Percentiles rank a stretch among this genome's conserved stretches.
Evolutionary conservation across 768 basidiomycete species (phyloP).

Genomic region (Scleroderma bovista): DNA sequence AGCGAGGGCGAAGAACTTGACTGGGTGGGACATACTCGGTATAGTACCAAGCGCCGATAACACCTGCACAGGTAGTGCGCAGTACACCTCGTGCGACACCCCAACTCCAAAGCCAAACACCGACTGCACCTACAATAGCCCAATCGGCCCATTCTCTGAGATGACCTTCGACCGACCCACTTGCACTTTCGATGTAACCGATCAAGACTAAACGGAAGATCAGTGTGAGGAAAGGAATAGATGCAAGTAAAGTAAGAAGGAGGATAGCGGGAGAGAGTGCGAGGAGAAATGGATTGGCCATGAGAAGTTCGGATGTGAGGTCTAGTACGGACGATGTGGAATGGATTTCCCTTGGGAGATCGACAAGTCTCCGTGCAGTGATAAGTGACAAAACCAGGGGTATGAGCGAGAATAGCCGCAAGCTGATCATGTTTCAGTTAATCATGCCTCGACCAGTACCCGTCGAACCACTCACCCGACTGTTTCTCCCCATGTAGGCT

Average conservation of each 20-base stretch:
- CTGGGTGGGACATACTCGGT: constrained; percentile 40
- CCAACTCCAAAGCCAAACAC: constrained; percentile 70
- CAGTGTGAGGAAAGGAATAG: constrained; percentile 75
- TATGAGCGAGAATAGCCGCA: constrained; percentile 68
- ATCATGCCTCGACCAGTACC: not conserved
- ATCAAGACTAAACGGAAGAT: constrained; percentile 73
- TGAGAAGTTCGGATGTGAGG: constrained; percentile 64
- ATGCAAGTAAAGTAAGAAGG: constrained; percentile 56
- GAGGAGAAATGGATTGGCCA: constrained; percentile 69
- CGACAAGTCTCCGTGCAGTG: constrained; percentile 64
- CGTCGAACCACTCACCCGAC: constrained; percentile 50
- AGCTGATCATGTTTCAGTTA: constrained; percentile 13
- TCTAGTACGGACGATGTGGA: constrained; percentile 51
- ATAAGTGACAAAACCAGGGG: constrained; percentile 65
- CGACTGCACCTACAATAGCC: constrained; percentile 54
- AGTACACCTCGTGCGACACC: constrained; percentile 74
- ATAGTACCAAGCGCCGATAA: constrained; percentile 93
- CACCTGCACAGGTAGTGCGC: constrained; percentile 70
- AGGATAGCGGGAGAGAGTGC: constrained; percentile 71
- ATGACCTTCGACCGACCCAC: constrained; percentile 44
- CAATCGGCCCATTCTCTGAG: constrained; percentile 64
- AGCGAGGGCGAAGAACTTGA: constrained; percentile 1
- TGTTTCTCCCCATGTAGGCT: constrained; percentile 79
- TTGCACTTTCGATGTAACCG: constrained; percentile 47
- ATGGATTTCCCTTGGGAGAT: constrained; percentile 68